phyloP scores from a whole-genome alignment of 2,329 filamentous ascomycete genomes.

The Colletotrichum filicis region DNA sequence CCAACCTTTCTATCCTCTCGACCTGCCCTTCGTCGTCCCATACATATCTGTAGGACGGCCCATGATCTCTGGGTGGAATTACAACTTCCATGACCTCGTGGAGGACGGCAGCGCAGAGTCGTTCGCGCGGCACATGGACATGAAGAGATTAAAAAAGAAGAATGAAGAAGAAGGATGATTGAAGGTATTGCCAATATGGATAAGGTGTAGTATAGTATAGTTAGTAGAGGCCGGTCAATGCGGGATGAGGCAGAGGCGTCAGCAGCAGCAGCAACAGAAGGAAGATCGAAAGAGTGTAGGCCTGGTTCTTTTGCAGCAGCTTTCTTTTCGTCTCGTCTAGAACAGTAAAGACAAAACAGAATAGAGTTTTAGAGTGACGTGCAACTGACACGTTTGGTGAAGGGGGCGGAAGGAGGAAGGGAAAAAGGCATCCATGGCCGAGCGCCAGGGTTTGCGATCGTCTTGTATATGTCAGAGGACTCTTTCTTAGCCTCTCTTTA shows the following conservation, averaged over 20 bases:
- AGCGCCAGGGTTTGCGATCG: slow-evolving; percentile 30
- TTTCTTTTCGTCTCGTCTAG: slow-evolving; percentile 28
- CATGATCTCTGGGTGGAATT: slow-evolving; percentile 36
- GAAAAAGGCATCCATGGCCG: slow-evolving; percentile 17
- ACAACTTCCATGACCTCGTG: slow-evolving; percentile 36
- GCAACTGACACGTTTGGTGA: slow-evolving; percentile 35
- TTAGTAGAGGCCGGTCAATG: slow-evolving; percentile 4
- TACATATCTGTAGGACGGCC: slow-evolving; percentile 34
- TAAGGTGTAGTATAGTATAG: slow-evolving; percentile 2
- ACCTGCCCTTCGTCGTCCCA: slow-evolving; percentile 37
- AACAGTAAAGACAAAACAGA: slow-evolving; percentile 20
- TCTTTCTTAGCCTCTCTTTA: not conserved
- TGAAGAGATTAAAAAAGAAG: slow-evolving; percentile 19
- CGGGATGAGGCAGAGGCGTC: not conserved
- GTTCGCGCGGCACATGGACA: slow-evolving; percentile 26
- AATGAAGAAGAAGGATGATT: not conserved
- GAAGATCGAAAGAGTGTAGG: slow-evolving; percentile 26
- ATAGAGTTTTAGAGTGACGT: slow-evolving; percentile 34
- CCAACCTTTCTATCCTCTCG: slow-evolving; percentile 34
- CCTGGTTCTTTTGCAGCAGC: not conserved
- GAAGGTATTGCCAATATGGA: slow-evolving; percentile 17
- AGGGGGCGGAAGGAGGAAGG: slow-evolving; percentile 22
- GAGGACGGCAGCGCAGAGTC: slow-evolving; percentile 23
- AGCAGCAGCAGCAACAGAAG: slow-evolving; percentile 9
- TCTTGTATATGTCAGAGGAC: slow-evolving; percentile 27